phyloP scores from a whole-genome alignment of 75 land plant species.

The Isoetes taiwanensis region DNA sequence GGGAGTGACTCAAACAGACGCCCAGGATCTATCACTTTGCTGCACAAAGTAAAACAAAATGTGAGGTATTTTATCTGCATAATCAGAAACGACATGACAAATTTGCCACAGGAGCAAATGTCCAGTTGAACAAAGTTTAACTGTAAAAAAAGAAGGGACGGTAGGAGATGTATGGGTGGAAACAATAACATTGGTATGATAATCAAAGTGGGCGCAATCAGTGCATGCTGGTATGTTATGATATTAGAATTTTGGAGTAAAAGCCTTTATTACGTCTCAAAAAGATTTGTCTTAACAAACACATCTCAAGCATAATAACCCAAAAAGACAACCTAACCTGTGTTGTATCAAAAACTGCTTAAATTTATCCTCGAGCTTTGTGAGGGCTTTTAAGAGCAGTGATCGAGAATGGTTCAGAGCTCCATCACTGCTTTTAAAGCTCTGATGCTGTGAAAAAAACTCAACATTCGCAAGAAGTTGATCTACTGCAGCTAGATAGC shows the following conservation, averaged over 20 bases:
- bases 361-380: constrained; percentile 68
- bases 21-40: constrained; percentile 75
- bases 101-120: not conserved
- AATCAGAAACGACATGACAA: too few relatives aligned
- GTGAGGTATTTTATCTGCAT: too few relatives aligned
- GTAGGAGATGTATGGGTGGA: too few relatives aligned
- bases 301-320: not conserved
- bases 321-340: constrained; percentile 31
- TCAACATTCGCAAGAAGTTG: constrained; percentile 47
- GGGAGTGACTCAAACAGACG: constrained; percentile 61
- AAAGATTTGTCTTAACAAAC: not conserved
- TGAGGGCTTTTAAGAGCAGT: constrained; percentile 62
- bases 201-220: too few relatives aligned
- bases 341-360: constrained; percentile 38
- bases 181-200: too few relatives aligned
- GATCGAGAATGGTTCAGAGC: constrained; percentile 49
- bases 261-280: too few relatives aligned
- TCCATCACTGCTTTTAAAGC: constrained; percentile 57
- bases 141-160: too few relatives aligned
- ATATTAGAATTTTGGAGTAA: too few relatives aligned
- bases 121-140: too few relatives aligned
- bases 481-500: constrained; percentile 78
- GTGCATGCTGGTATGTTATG: too few relatives aligned
- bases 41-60: constrained; percentile 18
- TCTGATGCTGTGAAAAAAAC: constrained; percentile 53